phyloP scores from a whole-genome alignment of 129 eudicot genomes.

The Tanacetum coccineum region DNA sequence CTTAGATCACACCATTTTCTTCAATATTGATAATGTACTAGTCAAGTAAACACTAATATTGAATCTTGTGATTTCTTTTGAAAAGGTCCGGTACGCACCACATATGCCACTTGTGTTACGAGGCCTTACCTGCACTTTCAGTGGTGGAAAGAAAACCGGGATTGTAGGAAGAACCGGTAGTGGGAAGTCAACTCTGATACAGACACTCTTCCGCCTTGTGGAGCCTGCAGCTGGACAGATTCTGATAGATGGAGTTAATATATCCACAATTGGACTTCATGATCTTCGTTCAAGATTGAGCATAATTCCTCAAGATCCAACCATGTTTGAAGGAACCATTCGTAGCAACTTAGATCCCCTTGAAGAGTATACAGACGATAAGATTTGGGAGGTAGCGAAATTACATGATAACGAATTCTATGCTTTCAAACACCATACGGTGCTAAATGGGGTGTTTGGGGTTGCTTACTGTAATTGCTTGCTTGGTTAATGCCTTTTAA shows the following conservation, averaged over 20 bases:
- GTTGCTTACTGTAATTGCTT: too few relatives aligned
- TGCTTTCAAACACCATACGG: background rate
- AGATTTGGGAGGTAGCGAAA: too few relatives aligned
- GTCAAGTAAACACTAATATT: too few relatives aligned
- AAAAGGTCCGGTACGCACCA: constrained; percentile 73
- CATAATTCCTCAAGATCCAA: too few relatives aligned
- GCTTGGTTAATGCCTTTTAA: too few relatives aligned
- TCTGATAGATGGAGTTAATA: constrained; percentile 57
- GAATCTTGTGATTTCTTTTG: constrained; percentile 15
- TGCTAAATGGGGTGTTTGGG: background rate
- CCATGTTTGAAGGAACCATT: background rate
- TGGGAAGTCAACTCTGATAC: too few relatives aligned
- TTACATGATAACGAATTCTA: background rate
- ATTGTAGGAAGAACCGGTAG: too few relatives aligned
- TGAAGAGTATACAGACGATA: constrained; percentile 35
- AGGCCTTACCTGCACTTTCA: constrained; percentile 71
- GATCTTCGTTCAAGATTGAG: too few relatives aligned
- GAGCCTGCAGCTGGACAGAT: constrained; percentile 70
- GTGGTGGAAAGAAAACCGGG: constrained; percentile 69
- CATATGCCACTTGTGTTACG: constrained; percentile 74
- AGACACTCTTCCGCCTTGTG: constrained; percentile 51
- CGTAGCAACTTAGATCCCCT: constrained; percentile 87
- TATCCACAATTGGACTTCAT: constrained; percentile 39
- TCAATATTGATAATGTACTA: too few relatives aligned
- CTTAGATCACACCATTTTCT: background rate